Percentiles rank a stretch among this genome's conserved stretches.
Conservation (phyloP, 179 eudicot species). For the Spinacia oleracea region DNA sequence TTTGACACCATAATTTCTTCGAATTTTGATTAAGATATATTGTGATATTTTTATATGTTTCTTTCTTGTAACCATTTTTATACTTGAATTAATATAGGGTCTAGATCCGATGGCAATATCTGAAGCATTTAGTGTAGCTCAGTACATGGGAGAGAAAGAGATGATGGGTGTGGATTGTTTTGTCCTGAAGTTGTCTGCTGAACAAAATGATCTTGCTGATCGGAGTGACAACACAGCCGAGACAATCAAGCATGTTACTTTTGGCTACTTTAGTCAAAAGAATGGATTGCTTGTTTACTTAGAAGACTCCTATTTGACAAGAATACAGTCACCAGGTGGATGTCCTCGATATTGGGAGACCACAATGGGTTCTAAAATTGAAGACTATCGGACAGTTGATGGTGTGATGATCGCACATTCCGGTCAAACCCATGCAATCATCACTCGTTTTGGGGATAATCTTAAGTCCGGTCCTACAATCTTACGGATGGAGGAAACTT, state of each 20-base stretch:
- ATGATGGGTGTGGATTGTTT: conserved; percentile 65
- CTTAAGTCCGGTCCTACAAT: conserved; percentile 55
- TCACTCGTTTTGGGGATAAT: conserved; percentile 76
- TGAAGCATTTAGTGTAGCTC: conserved; percentile 68
- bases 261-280: conserved; percentile 90
- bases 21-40: not conserved
- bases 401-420: conserved; percentile 86
- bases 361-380: conserved; percentile 71
- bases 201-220: conserved; percentile 64
- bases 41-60: not conserved
- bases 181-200: conserved; percentile 68
- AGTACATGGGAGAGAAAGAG: conserved; percentile 85
- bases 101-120: conserved; percentile 81
- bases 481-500: conserved; percentile 82
- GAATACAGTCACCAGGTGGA: conserved; percentile 78
- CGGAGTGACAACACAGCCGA: conserved; percentile 84
- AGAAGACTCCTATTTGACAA: conserved; percentile 85
- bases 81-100: conserved; percentile 45
- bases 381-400: conserved; percentile 75
- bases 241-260: conserved; percentile 80
- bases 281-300: conserved; percentile 72
- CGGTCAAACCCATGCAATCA: conserved; percentile 61
- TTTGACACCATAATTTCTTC: not conserved
- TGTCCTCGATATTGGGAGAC: conserved; percentile 88
- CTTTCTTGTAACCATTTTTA: not conserved